Base-by-base conservation (phyloP, 345 rosid genomes). In the Reutealis trisperma region DNA sequence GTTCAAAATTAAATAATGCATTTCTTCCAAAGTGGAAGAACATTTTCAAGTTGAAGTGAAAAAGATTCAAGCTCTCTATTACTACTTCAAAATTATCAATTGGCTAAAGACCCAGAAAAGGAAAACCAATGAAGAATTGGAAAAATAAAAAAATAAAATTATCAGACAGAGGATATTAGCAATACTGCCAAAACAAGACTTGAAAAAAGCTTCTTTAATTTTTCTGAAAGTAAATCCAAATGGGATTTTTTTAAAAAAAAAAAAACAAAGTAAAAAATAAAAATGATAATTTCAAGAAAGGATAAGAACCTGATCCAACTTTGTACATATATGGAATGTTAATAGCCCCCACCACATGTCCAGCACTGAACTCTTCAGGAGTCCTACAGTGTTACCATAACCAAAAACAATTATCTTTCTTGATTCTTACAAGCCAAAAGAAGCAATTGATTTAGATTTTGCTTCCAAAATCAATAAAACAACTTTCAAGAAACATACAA, bases 291-390 rank as follows among this genome's bases (percentile, higher is more conserved):
- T 52, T 15, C 19, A 25, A 52, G n/a, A n/a, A 32, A 21, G 55
- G 25, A 66, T 12, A 19, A 32, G 37, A 11, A 73, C 98, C 98
- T 87, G 94, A 87, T 80, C 97, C 97, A 55, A 88, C 86, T 87
- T 78, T 90, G 82, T 85, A 90, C 93, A 90, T 84, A 85, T 89
- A 95, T 65, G 99, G 98, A 30, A 95, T 79, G 80, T 95, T 95
- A 34, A 89, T 75, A 34, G 99, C 97, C 21, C 90, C 93, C 41
- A 86, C 75, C 19, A 89, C 91, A 83, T 95, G 99, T 70, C 97
- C 94, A 18, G 90, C 91, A 10, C 82, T 82, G 84, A 91, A 95
- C 52, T 93, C 98, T 49, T 93, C 99, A 2, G 93, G 88, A 75
- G 98, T 91, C 83, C 95, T 91, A 42, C 72, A 80, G 47, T 59